Base-by-base conservation (phyloP, 768 basidiomycete genomes). In the Tricholoma terreum region DNA sequence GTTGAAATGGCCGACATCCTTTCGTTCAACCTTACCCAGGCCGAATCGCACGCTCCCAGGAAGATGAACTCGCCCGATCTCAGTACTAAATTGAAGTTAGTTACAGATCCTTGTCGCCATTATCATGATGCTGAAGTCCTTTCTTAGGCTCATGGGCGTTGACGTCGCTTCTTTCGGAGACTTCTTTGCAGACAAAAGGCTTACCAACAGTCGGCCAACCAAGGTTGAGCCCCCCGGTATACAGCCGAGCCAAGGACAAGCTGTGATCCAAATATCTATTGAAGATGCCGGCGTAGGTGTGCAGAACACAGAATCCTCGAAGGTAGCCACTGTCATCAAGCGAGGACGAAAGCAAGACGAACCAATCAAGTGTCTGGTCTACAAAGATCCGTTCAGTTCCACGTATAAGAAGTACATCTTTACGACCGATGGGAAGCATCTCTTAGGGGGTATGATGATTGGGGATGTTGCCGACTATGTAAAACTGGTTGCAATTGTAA, bases 361-460 rank as follows among this genome's bases (percentile, higher is more conserved):
- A 22, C 76, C 81, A 0, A 74, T 86, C 63, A 81, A 85, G 62
- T 82, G 81, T 51, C 71, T 90, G 38, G 80, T 80, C 3, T 91
- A 90, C 68, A 77, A 82, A 46, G 89, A 91, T 64, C 89, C 89
- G 0, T 89, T 91, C 68, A 73, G 77, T n/a, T 76, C 75, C 2
- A 79, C 83, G 8, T 91, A 90, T 75, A 89, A 90, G 71, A 90
- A 89, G 72, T 89, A 87, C 59, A 81, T 90, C 42, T 90, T 90
- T 67, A 85, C 80, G 10, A 77, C 78, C 7, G 86, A 90, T 63
- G 89, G 88, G 10, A 84, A 85, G 68, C 78, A 86, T 61, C 74
- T 91, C 11, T 71, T 91, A 3, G 89, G 89, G 11, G 89, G 89
- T 3, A 87, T 89, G 81, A 87, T 90, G 86, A 80, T 91, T n/a